Evolutionary conservation across 2,329 filamentous ascomycete genomes (phyloP).

Genomic region (Aspergillus japonicus): DNA sequence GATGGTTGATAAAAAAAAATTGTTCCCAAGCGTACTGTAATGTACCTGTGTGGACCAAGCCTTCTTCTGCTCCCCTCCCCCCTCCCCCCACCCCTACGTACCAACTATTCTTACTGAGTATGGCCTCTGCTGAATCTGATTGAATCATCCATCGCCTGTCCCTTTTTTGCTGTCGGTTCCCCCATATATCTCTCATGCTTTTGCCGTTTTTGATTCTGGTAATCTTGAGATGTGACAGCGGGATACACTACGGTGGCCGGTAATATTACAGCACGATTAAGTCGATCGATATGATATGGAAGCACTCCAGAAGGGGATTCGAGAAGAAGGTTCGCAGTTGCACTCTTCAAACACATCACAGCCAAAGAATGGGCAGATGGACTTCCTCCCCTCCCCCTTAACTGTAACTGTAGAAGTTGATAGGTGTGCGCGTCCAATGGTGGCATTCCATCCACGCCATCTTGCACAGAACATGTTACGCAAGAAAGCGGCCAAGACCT

Average conservation of each 20-base stretch:
- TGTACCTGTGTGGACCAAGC: constrained; percentile 8
- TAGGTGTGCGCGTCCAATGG: neutral
- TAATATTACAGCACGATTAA: neutral
- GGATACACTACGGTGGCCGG: neutral
- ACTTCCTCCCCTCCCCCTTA: neutral
- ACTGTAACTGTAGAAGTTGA: neutral
- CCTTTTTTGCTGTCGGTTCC: constrained; percentile 1
- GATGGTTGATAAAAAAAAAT: constrained; percentile 15
- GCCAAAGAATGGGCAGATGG: neutral
- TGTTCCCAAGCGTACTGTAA: constrained; percentile 5
- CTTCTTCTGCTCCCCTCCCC: too few relatives aligned
- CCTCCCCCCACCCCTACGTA: constrained; percentile 10
- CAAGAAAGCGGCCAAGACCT: constrained; percentile 3
- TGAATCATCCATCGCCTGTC: constrained; percentile 1
- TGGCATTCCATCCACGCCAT: constrained; percentile 4
- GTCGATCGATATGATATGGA: neutral
- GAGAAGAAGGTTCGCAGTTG: neutral
- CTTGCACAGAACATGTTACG: constrained; percentile 7
- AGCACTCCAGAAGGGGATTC: neutral
- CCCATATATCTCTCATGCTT: neutral
- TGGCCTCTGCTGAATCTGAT: constrained; percentile 3
- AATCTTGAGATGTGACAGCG: neutral
- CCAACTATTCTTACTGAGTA: too few relatives aligned
- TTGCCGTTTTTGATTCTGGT: constrained; percentile 6
- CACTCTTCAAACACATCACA: neutral